Conservation (phyloP, 768 basidiomycete species). For the Mrakia frigida region DNA sequence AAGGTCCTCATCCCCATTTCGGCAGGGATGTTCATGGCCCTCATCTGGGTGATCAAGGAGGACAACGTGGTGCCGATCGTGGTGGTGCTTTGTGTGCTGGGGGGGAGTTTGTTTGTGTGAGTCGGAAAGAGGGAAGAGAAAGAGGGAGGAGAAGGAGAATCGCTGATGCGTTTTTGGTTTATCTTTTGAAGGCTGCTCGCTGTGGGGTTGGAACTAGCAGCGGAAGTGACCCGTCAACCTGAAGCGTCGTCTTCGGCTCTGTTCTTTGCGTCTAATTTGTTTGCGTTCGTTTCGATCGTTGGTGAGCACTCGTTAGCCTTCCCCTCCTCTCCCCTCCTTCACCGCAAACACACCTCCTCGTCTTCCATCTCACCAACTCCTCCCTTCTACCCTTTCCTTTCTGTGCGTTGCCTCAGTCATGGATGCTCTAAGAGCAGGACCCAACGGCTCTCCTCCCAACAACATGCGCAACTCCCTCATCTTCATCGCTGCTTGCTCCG, state of each 20-base stretch:
- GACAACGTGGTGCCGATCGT: conserved; percentile 60
- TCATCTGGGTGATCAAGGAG: conserved; percentile 61
- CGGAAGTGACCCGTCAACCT: conserved; percentile 72
- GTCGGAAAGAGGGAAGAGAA: background rate
- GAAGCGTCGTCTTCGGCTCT: conserved; percentile 69
- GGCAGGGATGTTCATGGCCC: conserved; percentile 57
- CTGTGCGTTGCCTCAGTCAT: conserved; percentile 52
- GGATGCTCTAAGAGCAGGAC: conserved; percentile 61
- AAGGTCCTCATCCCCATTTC: conserved; percentile 62
- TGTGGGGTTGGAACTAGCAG: conserved; percentile 68
- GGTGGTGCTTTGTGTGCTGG: conserved; percentile 63
- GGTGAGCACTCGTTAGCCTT: conserved; percentile 46
- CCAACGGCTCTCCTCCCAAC: conserved; percentile 60
- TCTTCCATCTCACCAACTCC: background rate
- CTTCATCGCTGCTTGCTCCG: conserved; percentile 57
- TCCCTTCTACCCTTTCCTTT: background rate
- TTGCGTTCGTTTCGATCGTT: conserved; percentile 59
- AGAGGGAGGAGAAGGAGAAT: too few species aligned
- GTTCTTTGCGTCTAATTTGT: conserved; percentile 72
- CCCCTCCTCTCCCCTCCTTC: background rate
- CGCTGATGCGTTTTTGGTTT: conserved; percentile 12
- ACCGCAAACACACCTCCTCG: too few species aligned
- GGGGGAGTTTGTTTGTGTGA: conserved; percentile 39
- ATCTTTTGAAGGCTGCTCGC: conserved; percentile 66
- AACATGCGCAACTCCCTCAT: conserved; percentile 68